Percentiles rank a stretch among this genome's conserved stretches.
Conservation (phyloP, 768 basidiomycete species). For the Paxillus ammoniavirescens region DNA sequence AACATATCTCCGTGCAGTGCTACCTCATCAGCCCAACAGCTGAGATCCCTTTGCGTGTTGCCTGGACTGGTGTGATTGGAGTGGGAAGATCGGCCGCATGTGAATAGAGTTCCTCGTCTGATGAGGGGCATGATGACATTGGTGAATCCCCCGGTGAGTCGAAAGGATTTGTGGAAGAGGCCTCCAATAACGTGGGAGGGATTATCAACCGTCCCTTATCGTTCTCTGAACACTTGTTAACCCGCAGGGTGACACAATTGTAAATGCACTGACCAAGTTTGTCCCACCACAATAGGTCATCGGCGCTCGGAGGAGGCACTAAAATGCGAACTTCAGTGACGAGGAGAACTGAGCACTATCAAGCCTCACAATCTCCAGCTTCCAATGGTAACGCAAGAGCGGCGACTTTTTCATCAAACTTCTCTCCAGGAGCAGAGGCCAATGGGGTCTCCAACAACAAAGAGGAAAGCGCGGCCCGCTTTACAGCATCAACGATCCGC, state of each 20-base stretch:
- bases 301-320: conserved; percentile 88
- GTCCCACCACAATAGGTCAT: conserved; percentile 80
- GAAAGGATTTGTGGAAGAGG: conserved; percentile 62
- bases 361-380: conserved; percentile 30
- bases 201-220: conserved; percentile 18
- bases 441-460: conserved; percentile 64
- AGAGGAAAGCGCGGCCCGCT: conserved; percentile 67
- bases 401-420: conserved; percentile 69
- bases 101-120: conserved; percentile 81
- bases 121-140: conserved; percentile 72
- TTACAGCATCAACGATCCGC: conserved; percentile 73
- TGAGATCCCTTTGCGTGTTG: conserved; percentile 1
- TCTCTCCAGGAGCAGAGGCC: conserved; percentile 63
- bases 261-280: conserved; percentile 48
- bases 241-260: neutral
- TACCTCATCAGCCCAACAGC: conserved; percentile 10
- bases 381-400: conserved; percentile 49
- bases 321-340: conserved; percentile 8
- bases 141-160: conserved; percentile 66
- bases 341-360: neutral
- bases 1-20: neutral
- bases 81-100: conserved; percentile 69
- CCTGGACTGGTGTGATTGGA: conserved; percentile 51
- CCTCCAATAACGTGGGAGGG: conserved; percentile 42
- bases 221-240: conserved; percentile 12